Evolutionary conservation across 768 basidiomycete genomes (phyloP).

Genomic region (Pulveroboletus ravenelii): DNA sequence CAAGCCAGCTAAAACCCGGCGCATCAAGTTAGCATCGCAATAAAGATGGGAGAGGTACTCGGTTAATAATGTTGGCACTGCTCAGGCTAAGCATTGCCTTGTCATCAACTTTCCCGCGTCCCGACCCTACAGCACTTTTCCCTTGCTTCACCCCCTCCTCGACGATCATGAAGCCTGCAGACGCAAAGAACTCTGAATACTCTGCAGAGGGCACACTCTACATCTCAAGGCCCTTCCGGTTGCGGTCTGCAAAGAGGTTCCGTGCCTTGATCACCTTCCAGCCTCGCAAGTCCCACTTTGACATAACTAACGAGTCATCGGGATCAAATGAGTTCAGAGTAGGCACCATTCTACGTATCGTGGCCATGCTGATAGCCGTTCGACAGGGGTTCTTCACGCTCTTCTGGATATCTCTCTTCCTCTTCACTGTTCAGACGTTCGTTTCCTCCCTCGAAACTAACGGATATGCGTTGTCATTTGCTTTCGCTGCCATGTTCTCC

Average conservation of each 20-base stretch:
- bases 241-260: conserved; percentile 68
- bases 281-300: conserved; percentile 81
- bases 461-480: conserved; percentile 72
- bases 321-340: conserved; percentile 84
- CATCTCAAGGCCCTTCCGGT: conserved; percentile 72
- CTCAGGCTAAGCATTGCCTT: neutral
- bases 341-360: conserved; percentile 3
- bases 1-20: neutral
- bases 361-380: conserved; percentile 4
- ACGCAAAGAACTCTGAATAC: conserved; percentile 20
- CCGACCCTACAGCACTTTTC: neutral
- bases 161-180: conserved; percentile 13
- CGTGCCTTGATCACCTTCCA: conserved; percentile 82
- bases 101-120: conserved; percentile 12
- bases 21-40: neutral
- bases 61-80: no score
- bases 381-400: conserved; percentile 86
- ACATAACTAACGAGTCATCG: conserved; percentile 70
- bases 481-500: conserved; percentile 84
- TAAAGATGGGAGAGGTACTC: neutral
- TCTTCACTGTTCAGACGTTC: conserved; percentile 76
- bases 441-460: conserved; percentile 70
- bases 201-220: conserved; percentile 64
- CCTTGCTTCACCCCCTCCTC: neutral
- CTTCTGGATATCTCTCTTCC: conserved; percentile 89